phyloP scores from a whole-genome alignment of 2,329 filamentous ascomycete genomes.

The Orbilia oligospora region DNA sequence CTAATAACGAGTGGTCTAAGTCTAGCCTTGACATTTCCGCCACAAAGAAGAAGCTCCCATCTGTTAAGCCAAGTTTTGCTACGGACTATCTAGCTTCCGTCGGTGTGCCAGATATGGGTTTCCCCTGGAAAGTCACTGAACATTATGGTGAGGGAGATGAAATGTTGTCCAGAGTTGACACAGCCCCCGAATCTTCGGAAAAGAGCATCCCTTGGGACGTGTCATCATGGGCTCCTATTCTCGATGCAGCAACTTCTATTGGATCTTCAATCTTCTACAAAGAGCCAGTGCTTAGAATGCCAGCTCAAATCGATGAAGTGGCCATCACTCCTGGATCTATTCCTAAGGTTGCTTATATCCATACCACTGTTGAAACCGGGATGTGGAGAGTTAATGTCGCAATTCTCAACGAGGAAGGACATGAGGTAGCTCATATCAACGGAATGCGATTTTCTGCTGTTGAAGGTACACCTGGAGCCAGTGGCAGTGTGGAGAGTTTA shows the following conservation, averaged over 20 bases:
- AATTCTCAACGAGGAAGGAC: conserved; percentile 63
- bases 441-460: conserved; percentile 68
- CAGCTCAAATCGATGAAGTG: conserved; percentile 65
- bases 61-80: conserved; percentile 65
- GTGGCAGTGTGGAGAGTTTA: conserved; percentile 65
- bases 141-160: conserved; percentile 67
- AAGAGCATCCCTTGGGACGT: conserved; percentile 64
- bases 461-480: conserved; percentile 65
- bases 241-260: conserved; percentile 69
- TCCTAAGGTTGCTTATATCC: conserved; percentile 67
- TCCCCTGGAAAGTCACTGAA: conserved; percentile 68
- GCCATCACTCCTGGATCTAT: conserved; percentile 62
- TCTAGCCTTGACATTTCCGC: conserved; percentile 64
- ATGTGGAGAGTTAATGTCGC: conserved; percentile 65
- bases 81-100: conserved; percentile 67
- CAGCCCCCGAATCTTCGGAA: conserved; percentile 62
- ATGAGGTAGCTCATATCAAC: conserved; percentile 65
- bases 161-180: conserved; percentile 67
- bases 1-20: conserved; percentile 62
- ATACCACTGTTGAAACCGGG: conserved; percentile 65
- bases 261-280: conserved; percentile 68
- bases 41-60: conserved; percentile 61
- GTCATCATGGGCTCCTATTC: conserved; percentile 67
- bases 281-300: conserved; percentile 67
- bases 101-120: conserved; percentile 68